Conservation (phyloP, 1,284 basidiomycete genomes). For the Leccinum griseonigrum region DNA sequence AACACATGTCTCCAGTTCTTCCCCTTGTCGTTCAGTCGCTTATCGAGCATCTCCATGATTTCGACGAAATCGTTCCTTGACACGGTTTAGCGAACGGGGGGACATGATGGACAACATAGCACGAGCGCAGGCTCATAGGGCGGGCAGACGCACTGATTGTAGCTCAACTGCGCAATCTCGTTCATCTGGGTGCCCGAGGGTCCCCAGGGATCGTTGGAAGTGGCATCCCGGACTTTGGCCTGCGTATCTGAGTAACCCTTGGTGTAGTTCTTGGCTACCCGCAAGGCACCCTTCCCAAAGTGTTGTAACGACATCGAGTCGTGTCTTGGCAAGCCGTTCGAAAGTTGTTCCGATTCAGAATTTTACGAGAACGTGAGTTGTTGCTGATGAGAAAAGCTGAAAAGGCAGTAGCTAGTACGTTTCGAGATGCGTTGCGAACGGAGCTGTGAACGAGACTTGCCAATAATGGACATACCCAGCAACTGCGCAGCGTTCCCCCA, state of each 20-base stretch:
- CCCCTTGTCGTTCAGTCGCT: slow-evolving; percentile 98
- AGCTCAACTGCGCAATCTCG: slow-evolving; percentile 96
- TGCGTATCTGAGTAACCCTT: slow-evolving; percentile 94
- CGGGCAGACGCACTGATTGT: slow-evolving; percentile 80
- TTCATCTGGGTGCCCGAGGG: slow-evolving; percentile 99
- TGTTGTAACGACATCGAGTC: slow-evolving; percentile 50
- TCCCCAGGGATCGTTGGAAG: slow-evolving; percentile 99
- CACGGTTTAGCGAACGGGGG: not conserved
- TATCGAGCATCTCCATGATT: slow-evolving; percentile 99
- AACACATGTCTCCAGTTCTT: slow-evolving; percentile 99
- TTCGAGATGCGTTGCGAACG: slow-evolving; percentile 16
- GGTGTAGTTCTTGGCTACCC: slow-evolving; percentile 93
- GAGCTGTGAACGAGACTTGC: slow-evolving; percentile 10
- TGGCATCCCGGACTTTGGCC: slow-evolving; percentile 95
- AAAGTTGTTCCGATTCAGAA: not conserved
- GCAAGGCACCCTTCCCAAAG: slow-evolving; percentile 77
- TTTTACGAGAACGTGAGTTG: not conserved
- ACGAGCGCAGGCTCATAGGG: not conserved
- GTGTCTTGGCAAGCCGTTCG: not conserved
- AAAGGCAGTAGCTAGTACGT: not conserved
- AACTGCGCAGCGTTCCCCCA: not conserved
- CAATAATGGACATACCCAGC: not conserved
- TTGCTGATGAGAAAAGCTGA: not conserved
- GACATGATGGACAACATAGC: not conserved
- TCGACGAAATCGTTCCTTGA: slow-evolving; percentile 94